phyloP scores from a whole-genome alignment of 768 basidiomycete species.

The Candolleomyces aberdarensis region DNA sequence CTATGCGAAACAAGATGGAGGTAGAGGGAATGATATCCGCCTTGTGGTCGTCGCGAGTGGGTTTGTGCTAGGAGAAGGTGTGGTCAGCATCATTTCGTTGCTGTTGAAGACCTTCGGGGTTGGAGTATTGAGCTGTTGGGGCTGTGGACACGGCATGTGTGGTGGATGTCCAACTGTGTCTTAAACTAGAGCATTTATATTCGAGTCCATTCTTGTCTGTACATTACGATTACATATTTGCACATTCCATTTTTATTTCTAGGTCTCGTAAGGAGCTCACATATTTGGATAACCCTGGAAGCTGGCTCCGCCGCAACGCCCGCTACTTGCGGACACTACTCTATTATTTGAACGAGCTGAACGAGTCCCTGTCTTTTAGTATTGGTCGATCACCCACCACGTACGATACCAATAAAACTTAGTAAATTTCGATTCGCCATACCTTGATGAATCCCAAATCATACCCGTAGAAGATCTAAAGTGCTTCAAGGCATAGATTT shows the following conservation, averaged over 20 bases:
- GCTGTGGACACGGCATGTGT: constrained; percentile 76
- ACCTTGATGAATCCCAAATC: too few relatives aligned
- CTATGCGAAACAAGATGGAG: constrained; percentile 38
- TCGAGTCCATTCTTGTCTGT: not conserved
- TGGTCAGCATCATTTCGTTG: constrained; percentile 79
- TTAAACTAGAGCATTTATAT: constrained; percentile 4
- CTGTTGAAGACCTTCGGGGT: constrained; percentile 71
- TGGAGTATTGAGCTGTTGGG: constrained; percentile 79
- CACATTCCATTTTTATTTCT: not conserved
- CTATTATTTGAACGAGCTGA: too few relatives aligned
- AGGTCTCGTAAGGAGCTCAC: not conserved
- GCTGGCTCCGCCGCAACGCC: too few relatives aligned
- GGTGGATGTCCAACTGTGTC: constrained; percentile 53
- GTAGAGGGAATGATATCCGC: constrained; percentile 53
- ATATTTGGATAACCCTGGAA: too few relatives aligned
- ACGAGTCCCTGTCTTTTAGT: too few relatives aligned
- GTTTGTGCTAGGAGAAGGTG: constrained; percentile 94
- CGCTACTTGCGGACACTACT: too few relatives aligned
- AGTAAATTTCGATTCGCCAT: too few relatives aligned
- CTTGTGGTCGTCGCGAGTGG: constrained; percentile 90
- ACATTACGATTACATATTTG: not conserved
- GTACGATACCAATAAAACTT: too few relatives aligned
- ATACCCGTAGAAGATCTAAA: too few relatives aligned
- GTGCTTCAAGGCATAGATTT: too few relatives aligned
- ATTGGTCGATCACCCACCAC: too few relatives aligned